Conservation (phyloP, 768 basidiomycete species). For the Calocera cornea region DNA sequence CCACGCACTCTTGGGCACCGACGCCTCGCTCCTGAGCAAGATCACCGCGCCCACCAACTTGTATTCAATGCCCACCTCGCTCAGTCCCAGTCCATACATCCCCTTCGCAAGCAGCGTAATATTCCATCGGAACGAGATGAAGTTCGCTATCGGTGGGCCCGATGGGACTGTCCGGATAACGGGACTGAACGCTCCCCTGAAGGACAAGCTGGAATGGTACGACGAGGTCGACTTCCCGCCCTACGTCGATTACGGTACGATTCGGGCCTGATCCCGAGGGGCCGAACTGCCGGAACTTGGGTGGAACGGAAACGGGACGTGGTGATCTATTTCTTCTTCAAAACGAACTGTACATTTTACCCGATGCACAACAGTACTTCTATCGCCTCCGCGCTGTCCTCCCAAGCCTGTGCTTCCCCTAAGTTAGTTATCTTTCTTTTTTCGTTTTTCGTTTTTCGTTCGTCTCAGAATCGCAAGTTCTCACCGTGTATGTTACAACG, state of each 20-base stretch:
- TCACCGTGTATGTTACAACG: neutral
- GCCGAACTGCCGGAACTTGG: neutral
- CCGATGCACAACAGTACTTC: neutral
- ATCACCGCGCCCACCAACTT: constrained; percentile 44
- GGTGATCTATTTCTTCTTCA: neutral
- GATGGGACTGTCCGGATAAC: constrained; percentile 38
- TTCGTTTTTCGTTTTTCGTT: no score
- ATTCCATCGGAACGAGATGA: constrained; percentile 81
- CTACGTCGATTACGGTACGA: neutral
- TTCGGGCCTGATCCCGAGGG: neutral
- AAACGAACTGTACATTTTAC: neutral
- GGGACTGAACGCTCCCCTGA: constrained; percentile 4
- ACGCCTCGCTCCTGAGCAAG: constrained; percentile 29
- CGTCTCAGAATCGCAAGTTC: neutral
- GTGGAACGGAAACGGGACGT: no score
- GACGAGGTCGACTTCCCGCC: constrained; percentile 3
- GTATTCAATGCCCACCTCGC: constrained; percentile 32
- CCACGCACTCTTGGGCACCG: constrained; percentile 37
- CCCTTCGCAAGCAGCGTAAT: constrained; percentile 49
- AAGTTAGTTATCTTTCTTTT: no score
- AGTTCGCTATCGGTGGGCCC: constrained; percentile 57
- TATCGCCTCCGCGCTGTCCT: neutral
- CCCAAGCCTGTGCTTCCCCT: neutral
- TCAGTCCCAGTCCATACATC: constrained; percentile 37
- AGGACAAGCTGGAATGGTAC: neutral